Evolutionary conservation across 306 rosid species (phyloP), one percentile per base, ranked within the genome.

Genomic region (Prinsepia uniflora): DNA sequence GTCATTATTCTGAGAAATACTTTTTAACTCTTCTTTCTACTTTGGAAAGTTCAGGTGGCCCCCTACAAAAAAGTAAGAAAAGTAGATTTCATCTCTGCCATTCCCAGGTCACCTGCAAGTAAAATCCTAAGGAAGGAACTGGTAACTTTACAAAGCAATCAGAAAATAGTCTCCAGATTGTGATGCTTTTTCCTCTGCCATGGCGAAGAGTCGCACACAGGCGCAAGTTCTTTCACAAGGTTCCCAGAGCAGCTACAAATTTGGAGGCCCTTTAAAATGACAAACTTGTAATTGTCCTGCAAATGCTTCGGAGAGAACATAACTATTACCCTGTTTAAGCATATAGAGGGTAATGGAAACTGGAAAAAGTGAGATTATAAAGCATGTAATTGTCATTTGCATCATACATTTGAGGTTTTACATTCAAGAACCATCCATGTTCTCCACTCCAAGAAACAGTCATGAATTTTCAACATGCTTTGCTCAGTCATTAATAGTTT

Each of bases 61-160:
- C 90, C 98, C 18, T 92, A 86, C 71, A 92, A 86, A 86, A 92
- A 92, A 81, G 77, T 90, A 56, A 84, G 96, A 84, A 83, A 73
- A 73, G 96, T 93, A 65, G 72, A 79, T 30, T 90, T 93, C 53
- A 83, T 83, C 45, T 75, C 78, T 58, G 65, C 81, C 42, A 87
- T 93, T 76, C 98, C 96, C 67, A 85, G 88, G 77, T 93, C 98
- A 48, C 81, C 84, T 65, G 93, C 98, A 45, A 95, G 98, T 79
- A 93, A 88, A 87, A 93, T 90, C 68, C 76, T 93, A 80, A 90
- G 98, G 72, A 93, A 93, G 86, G 90, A 93, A 65, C 89, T 93
- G 73, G 76, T 93, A 19, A 55, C 6, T 58, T 75, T 85, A 43
- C 84, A 55, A 57, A 86, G 67, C 87, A 88, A 84, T 76, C 71